Percentiles rank a stretch among this genome's conserved stretches.
phyloP scores from a whole-genome alignment of 2,329 filamentous ascomycete genomes.

The Podosphaera fusca region DNA sequence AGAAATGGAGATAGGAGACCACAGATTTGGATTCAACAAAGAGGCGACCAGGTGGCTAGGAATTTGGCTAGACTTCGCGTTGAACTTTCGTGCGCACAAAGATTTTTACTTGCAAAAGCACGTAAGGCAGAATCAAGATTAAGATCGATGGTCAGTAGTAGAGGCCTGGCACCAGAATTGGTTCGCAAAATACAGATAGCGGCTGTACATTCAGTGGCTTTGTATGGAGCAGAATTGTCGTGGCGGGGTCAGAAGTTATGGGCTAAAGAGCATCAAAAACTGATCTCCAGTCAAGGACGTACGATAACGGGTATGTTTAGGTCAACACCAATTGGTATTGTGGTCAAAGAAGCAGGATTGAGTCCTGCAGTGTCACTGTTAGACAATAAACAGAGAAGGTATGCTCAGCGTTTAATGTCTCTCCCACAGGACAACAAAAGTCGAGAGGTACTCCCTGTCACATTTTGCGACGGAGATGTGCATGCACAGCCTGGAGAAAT shows the following conservation, averaged over 20 bases:
- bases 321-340: not conserved
- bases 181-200: not conserved
- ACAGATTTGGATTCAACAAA: not conserved
- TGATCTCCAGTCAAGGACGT: not conserved
- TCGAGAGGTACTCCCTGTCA: not conserved
- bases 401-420: too few relatives aligned
- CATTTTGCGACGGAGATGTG: not conserved
- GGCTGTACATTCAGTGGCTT: not conserved
- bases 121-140: not conserved
- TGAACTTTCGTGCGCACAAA: not conserved
- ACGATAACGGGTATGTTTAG: not conserved
- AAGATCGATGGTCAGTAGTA: too few relatives aligned
- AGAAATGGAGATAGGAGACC: not conserved
- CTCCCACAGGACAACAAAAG: too few relatives aligned
- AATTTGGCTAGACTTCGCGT: not conserved
- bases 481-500: slow-evolving; percentile 9
- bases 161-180: not conserved
- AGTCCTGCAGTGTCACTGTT: not conserved
- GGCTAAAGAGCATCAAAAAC: not conserved
- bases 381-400: too few relatives aligned
- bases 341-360: not conserved
- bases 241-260: not conserved
- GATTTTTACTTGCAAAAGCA: not conserved
- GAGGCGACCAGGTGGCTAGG: not conserved
- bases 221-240: not conserved